Percentiles rank a stretch among this genome's conserved stretches.
Evolutionary conservation across 306 rosid species (phyloP).

Genomic region (Purshia tridentata): DNA sequence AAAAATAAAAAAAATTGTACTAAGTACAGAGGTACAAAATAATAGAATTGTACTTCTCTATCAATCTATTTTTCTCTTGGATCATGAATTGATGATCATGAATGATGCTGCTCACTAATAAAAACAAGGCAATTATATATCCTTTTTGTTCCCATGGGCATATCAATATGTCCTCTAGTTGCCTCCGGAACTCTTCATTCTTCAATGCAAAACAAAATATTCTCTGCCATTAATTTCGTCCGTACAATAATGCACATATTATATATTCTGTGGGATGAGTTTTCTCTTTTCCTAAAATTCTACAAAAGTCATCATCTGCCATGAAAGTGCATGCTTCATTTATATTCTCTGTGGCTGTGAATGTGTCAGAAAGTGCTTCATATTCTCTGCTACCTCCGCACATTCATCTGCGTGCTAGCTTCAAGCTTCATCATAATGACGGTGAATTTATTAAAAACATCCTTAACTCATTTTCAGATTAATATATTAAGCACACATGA

Average conservation of each 20-base stretch:
- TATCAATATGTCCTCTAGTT: conserved; percentile 7
- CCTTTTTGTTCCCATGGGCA: not conserved
- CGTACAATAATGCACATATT: conserved; percentile 3
- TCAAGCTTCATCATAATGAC: conserved; percentile 4
- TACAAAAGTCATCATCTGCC: not conserved
- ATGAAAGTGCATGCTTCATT: not conserved
- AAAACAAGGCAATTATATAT: not conserved
- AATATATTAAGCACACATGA: not conserved
- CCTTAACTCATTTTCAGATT: not conserved
- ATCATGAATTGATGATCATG: conserved; percentile 4
- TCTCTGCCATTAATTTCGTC: not conserved
- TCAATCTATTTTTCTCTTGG: not conserved
- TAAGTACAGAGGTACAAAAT: conserved; percentile 1
- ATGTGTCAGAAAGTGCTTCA: conserved; percentile 19
- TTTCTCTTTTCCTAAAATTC: not conserved
- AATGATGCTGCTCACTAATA: not conserved
- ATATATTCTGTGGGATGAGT: not conserved
- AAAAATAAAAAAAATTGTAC: not conserved
- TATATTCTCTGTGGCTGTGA: not conserved
- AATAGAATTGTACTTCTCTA: not conserved
- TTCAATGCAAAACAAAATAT: not conserved
- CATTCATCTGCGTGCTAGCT: not conserved
- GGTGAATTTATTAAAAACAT: not conserved
- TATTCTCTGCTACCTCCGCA: conserved; percentile 5
- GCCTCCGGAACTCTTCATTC: not conserved